Percentiles rank a stretch among this genome's conserved stretches.
Evolutionary conservation across 208 protist genomes (phyloP).

Genomic region (Leptomonas pyrrhocoris): DNA sequence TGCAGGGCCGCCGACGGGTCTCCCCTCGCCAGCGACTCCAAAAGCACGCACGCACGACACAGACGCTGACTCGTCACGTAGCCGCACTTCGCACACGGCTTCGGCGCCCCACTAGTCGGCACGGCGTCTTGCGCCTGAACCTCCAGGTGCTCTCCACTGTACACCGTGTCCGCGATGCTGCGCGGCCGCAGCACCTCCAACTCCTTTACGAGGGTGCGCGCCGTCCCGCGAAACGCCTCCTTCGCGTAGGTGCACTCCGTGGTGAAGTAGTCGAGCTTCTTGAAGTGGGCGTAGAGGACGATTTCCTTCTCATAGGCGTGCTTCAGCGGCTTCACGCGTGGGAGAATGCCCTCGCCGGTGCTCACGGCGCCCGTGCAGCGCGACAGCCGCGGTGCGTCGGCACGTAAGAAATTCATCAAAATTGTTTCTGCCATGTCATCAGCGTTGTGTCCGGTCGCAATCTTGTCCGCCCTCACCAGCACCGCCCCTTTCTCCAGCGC

Average conservation of each 20-base stretch:
- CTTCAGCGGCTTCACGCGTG: constrained; percentile 97
- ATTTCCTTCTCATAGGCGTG: constrained; percentile 98
- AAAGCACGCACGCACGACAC: constrained; percentile 95
- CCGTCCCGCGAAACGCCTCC: constrained; percentile 96
- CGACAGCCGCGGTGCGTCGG: constrained; percentile 92
- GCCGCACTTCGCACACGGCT: constrained; percentile 84
- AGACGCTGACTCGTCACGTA: constrained; percentile 91
- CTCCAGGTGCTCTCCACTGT: constrained; percentile 82
- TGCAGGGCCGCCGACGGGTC: constrained; percentile 52
- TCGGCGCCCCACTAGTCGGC: constrained; percentile 45
- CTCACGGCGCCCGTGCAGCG: constrained; percentile 76
- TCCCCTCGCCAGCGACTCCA: constrained; percentile 86
- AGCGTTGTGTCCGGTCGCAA: constrained; percentile 98
- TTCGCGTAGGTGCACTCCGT: constrained; percentile 98
- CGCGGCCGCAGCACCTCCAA: constrained; percentile 91
- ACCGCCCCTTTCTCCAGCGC: constrained; percentile 95
- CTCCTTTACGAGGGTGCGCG: constrained; percentile 94
- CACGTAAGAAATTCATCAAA: constrained; percentile 97
- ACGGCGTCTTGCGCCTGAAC: constrained; percentile 56
- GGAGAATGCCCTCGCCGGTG: constrained; percentile 58
- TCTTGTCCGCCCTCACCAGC: constrained; percentile 87
- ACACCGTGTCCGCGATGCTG: constrained; percentile 93
- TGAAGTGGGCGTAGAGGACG: constrained; percentile 98
- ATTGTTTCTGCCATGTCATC: constrained; percentile 98
- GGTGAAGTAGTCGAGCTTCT: constrained; percentile 97